Evolutionary conservation across 1,284 basidiomycete genomes (phyloP).

Genomic region (Pseudozyma thailandica): DNA sequence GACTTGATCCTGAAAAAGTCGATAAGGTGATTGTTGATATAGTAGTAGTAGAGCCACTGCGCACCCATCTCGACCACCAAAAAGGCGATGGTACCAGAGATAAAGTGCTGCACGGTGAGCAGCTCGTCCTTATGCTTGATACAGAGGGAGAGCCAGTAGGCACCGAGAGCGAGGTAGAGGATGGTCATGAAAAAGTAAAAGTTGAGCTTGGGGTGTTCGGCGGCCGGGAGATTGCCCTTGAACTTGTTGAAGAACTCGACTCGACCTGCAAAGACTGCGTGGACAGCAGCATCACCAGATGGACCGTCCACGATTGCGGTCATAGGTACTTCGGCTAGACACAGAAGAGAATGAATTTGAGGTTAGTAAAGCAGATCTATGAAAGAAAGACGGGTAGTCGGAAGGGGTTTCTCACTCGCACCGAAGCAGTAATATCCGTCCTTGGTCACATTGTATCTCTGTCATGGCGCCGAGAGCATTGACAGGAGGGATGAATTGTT

Average conservation of each 20-base stretch:
- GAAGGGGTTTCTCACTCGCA: constrained; percentile 69
- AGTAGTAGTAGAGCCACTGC: constrained; percentile 60
- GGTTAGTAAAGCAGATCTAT: background rate
- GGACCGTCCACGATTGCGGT: constrained; percentile 72
- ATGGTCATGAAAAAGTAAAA: constrained; percentile 88
- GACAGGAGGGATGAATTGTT: background rate
- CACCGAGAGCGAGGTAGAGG: constrained; percentile 77
- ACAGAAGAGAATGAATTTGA: background rate
- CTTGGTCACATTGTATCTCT: constrained; percentile 78
- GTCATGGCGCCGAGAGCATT: background rate
- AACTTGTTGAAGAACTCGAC: constrained; percentile 91
- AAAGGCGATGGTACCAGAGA: constrained; percentile 88
- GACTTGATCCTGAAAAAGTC: constrained; percentile 59
- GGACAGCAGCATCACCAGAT: constrained; percentile 62
- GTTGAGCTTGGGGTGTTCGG: constrained; percentile 97
- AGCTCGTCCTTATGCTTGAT: constrained; percentile 80
- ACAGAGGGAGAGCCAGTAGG: constrained; percentile 85
- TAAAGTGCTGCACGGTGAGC: constrained; percentile 78
- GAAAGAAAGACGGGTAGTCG: background rate
- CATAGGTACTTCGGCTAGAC: constrained; percentile 82
- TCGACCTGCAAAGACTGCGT: constrained; percentile 82
- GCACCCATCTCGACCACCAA: constrained; percentile 93
- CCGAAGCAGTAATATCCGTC: constrained; percentile 97
- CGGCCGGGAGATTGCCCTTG: constrained; percentile 85
- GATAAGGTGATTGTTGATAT: constrained; percentile 59